Percentiles rank a stretch among this genome's conserved stretches.
Evolutionary conservation across 139 green algal species (phyloP).

Genomic region (Chlorella sorokiniana): DNA sequence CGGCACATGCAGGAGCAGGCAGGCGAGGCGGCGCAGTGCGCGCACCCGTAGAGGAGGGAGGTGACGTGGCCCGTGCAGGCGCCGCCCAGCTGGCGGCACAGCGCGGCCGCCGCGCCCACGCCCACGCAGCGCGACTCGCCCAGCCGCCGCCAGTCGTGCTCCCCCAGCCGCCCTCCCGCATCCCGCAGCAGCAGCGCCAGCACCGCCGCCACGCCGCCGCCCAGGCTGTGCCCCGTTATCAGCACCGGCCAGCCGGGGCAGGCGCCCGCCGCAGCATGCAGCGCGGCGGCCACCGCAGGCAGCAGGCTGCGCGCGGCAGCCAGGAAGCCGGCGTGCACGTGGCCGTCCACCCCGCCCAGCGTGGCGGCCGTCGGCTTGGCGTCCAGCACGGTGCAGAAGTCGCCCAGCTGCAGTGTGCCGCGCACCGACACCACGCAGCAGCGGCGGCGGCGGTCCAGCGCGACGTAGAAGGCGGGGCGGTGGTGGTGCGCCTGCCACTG

Average conservation of each 20-base stretch:
- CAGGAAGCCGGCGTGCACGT: constrained; percentile 28
- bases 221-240: constrained; percentile 59
- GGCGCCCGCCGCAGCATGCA: constrained; percentile 27
- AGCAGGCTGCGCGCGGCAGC: constrained; percentile 26
- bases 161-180: background rate
- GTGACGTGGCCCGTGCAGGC: background rate
- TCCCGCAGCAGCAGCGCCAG: constrained; percentile 18
- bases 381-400: constrained; percentile 14
- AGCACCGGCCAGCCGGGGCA: constrained; percentile 60
- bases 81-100: constrained; percentile 14
- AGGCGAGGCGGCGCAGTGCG: background rate
- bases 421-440: constrained; percentile 10
- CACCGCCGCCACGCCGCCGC: constrained; percentile 39
- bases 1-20: background rate
- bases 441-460: constrained; percentile 9
- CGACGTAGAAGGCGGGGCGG: constrained; percentile 5
- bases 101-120: constrained; percentile 16
- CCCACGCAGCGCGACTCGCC: constrained; percentile 5
- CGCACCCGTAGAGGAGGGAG: constrained; percentile 22
- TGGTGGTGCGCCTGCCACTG: constrained; percentile 22
- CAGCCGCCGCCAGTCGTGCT: background rate
- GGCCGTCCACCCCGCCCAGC: constrained; percentile 3
- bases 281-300: constrained; percentile 23
- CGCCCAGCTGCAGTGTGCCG: constrained; percentile 23
- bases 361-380: background rate